phyloP scores from a whole-genome alignment of 2,329 filamentous ascomycete species.

The Hypoxylon sp. region DNA sequence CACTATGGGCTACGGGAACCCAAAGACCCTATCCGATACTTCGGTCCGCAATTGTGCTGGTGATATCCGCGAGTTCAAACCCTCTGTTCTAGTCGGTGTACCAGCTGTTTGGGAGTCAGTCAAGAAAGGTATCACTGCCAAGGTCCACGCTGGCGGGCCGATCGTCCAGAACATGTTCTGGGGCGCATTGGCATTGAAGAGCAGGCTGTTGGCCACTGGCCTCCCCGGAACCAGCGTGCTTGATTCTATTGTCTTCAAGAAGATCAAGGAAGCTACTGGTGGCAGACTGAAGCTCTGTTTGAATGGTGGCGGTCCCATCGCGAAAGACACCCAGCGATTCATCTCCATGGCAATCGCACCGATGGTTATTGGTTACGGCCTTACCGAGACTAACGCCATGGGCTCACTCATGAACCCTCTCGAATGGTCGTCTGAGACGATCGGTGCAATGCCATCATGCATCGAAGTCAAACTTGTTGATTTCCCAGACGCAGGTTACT shows the following conservation, averaged over 20 bases:
- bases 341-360: constrained; percentile 90
- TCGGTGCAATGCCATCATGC: constrained; percentile 80
- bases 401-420: constrained; percentile 81
- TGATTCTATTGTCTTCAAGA: constrained; percentile 88
- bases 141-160: constrained; percentile 78
- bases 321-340: constrained; percentile 88
- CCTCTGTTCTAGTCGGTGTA: constrained; percentile 87
- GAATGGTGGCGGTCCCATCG: constrained; percentile 88
- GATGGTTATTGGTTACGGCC: constrained; percentile 90
- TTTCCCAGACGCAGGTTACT: constrained; percentile 86
- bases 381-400: constrained; percentile 88
- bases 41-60: constrained; percentile 89
- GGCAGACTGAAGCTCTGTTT: constrained; percentile 84
- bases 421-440: constrained; percentile 81
- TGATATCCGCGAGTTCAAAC: constrained; percentile 88
- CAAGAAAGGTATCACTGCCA: constrained; percentile 88
- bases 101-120: constrained; percentile 92
- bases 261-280: constrained; percentile 90
- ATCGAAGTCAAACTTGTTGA: constrained; percentile 90
- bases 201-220: constrained; percentile 65
- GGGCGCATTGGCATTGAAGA: constrained; percentile 69
- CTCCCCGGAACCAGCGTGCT: constrained; percentile 78
- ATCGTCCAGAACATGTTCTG: constrained; percentile 83
- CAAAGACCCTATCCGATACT: constrained; percentile 84
- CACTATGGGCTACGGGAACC: constrained; percentile 90